A percentile compares a stretch with the other conserved stretches of the same genome.
These are phyloP conservation scores for Candida gorgasii DNA, from an alignment of 805 yeast genomes.

Conservation along the genomic window DNA sequence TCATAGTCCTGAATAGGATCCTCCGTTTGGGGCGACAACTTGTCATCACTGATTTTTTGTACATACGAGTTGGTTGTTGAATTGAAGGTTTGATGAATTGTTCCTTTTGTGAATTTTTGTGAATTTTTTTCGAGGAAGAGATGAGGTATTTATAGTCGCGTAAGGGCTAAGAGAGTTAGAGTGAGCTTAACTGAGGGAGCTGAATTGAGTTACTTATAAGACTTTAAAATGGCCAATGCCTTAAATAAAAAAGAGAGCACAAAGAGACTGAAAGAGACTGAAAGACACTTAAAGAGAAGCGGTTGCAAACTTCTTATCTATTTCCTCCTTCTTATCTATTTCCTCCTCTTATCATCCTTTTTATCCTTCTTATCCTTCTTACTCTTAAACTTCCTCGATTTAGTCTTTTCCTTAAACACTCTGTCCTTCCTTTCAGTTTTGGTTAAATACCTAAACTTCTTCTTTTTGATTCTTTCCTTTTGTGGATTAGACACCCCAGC, in stretches of 20 bases:
- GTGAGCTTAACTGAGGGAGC: no score
- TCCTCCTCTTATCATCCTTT: not conserved
- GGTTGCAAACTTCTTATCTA: not conserved
- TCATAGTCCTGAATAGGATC: conserved; percentile 59
- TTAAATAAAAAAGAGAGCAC: no score
- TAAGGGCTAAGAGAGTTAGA: no score
- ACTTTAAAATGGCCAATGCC: no score
- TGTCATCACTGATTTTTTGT: conserved; percentile 49
- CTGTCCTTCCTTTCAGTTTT: conserved; percentile 70
- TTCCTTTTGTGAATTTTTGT: no score
- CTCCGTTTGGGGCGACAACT: conserved; percentile 79
- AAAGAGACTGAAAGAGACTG: no score
- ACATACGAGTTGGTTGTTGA: conserved; percentile 7
- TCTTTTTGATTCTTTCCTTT: conserved; percentile 34
- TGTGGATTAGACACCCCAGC: conserved; percentile 49
- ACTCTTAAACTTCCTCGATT: conserved; percentile 1
- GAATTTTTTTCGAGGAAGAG: no score
- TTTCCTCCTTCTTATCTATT: not conserved
- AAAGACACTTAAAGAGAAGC: no score
- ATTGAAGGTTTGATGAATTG: conserved; percentile 2
- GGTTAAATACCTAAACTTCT: conserved; percentile 84
- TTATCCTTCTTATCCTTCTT: conserved; percentile 6
- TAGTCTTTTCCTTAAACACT: conserved; percentile 31
- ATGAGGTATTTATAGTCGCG: no score
- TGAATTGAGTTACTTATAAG: no score